A percentile compares a stretch with the other conserved stretches of the same genome.
These are phyloP conservation scores for Kodamaea neixiangensis DNA, from an alignment of 805 yeast species.

Conservation along the genomic window DNA sequence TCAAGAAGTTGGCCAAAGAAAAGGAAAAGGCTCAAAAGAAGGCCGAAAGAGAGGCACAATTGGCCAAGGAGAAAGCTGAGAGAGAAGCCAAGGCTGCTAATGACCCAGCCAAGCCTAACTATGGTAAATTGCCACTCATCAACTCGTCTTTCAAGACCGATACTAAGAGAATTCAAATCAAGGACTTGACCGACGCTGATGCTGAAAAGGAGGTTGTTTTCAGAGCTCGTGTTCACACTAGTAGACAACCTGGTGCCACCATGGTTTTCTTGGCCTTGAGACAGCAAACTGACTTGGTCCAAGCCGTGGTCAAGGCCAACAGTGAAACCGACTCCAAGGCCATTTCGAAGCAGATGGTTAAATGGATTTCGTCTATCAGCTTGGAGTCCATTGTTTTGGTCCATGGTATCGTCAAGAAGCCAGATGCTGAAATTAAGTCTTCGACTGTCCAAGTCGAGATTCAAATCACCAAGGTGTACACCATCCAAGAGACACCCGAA, in stretches of 20 bases:
- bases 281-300: conserved; percentile 82
- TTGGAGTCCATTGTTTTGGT: conserved; percentile 92
- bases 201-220: conserved; percentile 80
- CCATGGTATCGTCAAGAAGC: conserved; percentile 79
- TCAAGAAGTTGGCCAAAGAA: conserved; percentile 92
- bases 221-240: conserved; percentile 92
- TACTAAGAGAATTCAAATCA: conserved; percentile 58
- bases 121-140: conserved; percentile 86
- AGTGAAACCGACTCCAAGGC: conserved; percentile 49
- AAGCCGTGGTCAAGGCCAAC: conserved; percentile 79
- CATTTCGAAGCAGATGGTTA: conserved; percentile 92
- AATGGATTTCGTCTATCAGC: conserved; percentile 87
- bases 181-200: conserved; percentile 54
- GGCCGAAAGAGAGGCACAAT: conserved; percentile 87
- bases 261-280: conserved; percentile 88
- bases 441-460: conserved; percentile 93
- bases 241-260: conserved; percentile 95
- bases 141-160: conserved; percentile 76
- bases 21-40: conserved; percentile 90
- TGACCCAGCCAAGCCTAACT: conserved; percentile 84
- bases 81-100: conserved; percentile 67
- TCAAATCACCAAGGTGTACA: conserved; percentile 67
- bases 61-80: conserved; percentile 84
- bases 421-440: conserved; percentile 83
- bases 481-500: conserved; percentile 86